Conservation (phyloP, 352 stramenopile species). For the Aphanomyces stellatus region DNA sequence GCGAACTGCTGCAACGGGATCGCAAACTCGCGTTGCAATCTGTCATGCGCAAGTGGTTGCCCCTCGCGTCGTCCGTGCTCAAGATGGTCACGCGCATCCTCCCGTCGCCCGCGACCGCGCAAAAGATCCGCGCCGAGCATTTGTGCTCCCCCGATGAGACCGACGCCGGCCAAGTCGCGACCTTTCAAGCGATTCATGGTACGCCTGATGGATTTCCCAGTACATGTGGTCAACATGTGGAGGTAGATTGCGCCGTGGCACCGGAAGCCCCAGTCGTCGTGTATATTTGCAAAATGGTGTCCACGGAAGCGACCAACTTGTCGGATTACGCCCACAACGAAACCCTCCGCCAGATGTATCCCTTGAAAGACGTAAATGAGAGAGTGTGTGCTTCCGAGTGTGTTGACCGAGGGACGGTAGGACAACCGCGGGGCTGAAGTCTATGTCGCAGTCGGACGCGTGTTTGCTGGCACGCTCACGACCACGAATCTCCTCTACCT, state of each 20-base stretch:
- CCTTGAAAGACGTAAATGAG: conserved; percentile 40
- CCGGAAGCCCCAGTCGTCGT: conserved; percentile 70
- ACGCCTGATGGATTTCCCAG: too few relatives aligned
- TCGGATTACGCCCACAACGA: conserved; percentile 48
- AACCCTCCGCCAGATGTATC: conserved; percentile 25
- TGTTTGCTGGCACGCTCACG: conserved; percentile 83
- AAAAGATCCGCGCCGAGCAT: conserved; percentile 58
- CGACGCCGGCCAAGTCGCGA: conserved; percentile 2
- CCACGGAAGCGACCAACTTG: conserved; percentile 77
- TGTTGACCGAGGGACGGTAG: too few relatives aligned
- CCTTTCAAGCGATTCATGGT: conserved; percentile 18
- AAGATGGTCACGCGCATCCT: conserved; percentile 86
- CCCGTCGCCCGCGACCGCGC: conserved; percentile 61
- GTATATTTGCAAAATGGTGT: conserved; percentile 91
- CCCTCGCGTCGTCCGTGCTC: conserved; percentile 75
- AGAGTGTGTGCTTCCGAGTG: too few relatives aligned
- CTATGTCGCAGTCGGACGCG: conserved; percentile 87
- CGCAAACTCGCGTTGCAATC: conserved; percentile 47
- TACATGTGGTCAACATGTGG: too few relatives aligned
- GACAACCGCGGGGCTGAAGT: conserved; percentile 31
- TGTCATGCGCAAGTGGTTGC: conserved; percentile 87
- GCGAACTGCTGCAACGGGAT: conserved; percentile 63
- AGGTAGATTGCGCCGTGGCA: conserved; percentile 41
- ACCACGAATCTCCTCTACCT: conserved; percentile 60
- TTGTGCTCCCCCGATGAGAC: conserved; percentile 32